Base-by-base conservation (phyloP, 495 filamentous ascomycete species). In the Daldinia childiae region DNA sequence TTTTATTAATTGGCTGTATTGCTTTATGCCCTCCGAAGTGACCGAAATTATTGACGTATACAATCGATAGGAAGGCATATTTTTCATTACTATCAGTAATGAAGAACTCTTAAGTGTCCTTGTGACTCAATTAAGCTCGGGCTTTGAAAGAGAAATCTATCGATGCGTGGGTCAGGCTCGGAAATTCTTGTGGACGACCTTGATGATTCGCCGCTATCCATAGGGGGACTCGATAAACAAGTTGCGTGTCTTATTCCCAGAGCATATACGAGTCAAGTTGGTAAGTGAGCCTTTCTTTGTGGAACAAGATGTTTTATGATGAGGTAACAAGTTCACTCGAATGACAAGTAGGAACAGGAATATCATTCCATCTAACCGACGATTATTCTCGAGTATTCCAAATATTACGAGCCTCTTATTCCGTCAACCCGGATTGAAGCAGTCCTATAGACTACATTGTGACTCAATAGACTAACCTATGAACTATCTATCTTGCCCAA, bases 401-500 rank as follows among this genome's bases (percentile, higher is more conserved):
- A 59, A 54, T 9, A 3, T 43, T 59, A 19, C 57, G 26, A 59
- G 57, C 7, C 8, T 58, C 19, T 51, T 50, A 43, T 62, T 19
- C 60, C 60, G 36, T 19, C 45, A 56, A 60, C 19, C 58, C 12
- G 43, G 58, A 58, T 41, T 8, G 21, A 30, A 50, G 17, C 21
- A 45, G 12, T 34, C 9, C 32, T 11, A 34, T 11, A 34, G 32
- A 36, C 34, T 58, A 14, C 19, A 54, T 36, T 29, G 48, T 52
- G 45, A 55, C 27, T 45, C 14, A 48, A 59, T 56, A 64, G 29
- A 61, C 19, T 38, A 55, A 36, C 41, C n/a, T n/a, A 15, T 1
- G n/a, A 38, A 38, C 56, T 58, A 68, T 73, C 30, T 68, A 73
- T 69, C 70, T 73, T 52, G 59, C 61, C 61, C 39, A 17, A 61